Conservation (phyloP, 2,329 filamentous ascomycete species). For the Verticillium albo-atrum region DNA sequence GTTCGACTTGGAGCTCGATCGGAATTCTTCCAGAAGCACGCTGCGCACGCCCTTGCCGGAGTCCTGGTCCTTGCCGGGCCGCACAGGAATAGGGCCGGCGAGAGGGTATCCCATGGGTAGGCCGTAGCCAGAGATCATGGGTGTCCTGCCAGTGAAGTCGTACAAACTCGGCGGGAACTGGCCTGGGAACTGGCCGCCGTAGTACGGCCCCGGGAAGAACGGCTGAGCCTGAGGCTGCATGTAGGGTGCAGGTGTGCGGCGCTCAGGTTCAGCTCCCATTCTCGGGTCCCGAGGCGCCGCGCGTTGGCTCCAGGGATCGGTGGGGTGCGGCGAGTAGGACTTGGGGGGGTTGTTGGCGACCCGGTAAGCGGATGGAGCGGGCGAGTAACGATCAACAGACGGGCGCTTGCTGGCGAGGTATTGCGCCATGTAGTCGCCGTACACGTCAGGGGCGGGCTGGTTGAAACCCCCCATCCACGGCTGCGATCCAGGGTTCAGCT, state of each 20-base stretch:
- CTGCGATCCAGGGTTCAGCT: conserved; percentile 42
- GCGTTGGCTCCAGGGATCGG: conserved; percentile 26
- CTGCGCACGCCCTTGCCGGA: conserved; percentile 62
- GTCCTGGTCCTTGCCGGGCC: conserved; percentile 51
- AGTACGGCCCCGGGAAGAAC: neutral
- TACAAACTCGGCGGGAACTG: conserved; percentile 12
- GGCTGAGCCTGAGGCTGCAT: neutral
- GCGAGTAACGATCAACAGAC: conserved; percentile 34
- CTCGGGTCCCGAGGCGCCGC: conserved; percentile 23
- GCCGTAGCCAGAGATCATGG: conserved; percentile 19
- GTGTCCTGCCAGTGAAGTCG: neutral
- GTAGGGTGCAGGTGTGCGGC: neutral
- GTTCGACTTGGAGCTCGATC: conserved; percentile 66
- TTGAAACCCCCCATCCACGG: conserved; percentile 36
- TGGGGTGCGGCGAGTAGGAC: conserved; percentile 15
- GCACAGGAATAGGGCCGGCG: conserved; percentile 21
- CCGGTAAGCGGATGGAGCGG: conserved; percentile 25
- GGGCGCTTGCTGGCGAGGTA: conserved; percentile 22
- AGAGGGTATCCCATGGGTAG: conserved; percentile 20
- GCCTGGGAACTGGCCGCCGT: neutral
- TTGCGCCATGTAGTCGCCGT: conserved; percentile 22
- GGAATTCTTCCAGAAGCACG: conserved; percentile 73
- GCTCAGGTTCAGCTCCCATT: conserved; percentile 12
- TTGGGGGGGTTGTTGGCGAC: conserved; percentile 24
- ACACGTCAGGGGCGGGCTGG: conserved; percentile 24